Evolutionary conservation across 1,284 basidiomycete genomes (phyloP).

Genomic region (Meira miltonrushii): DNA sequence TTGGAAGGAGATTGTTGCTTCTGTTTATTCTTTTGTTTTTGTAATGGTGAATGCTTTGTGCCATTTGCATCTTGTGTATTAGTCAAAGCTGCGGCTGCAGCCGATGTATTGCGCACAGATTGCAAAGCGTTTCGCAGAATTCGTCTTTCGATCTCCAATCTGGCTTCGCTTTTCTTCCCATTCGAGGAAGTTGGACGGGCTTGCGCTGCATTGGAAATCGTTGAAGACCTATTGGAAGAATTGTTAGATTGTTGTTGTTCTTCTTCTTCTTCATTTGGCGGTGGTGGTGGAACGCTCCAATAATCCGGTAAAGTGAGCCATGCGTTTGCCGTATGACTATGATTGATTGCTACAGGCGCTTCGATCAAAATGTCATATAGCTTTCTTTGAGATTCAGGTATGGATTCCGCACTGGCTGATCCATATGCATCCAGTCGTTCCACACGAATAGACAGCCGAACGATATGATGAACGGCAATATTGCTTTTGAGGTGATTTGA

Average conservation of each 20-base stretch:
- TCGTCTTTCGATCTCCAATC: background rate
- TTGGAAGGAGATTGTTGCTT: no score
- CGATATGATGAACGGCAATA: slow-evolving; percentile 69
- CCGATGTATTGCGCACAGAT: background rate
- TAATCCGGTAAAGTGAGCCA: slow-evolving; percentile 48
- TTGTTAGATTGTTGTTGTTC: background rate
- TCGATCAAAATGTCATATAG: slow-evolving; percentile 84
- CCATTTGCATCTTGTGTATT: no score
- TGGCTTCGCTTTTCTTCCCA: background rate
- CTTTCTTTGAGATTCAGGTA: background rate
- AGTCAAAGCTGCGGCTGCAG: slow-evolving; percentile 1
- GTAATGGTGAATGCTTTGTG: background rate
- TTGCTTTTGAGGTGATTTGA: slow-evolving; percentile 77
- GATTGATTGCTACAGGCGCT: slow-evolving; percentile 62
- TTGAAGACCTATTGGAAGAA: background rate
- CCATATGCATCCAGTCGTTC: slow-evolving; percentile 56
- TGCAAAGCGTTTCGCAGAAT: background rate
- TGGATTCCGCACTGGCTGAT: slow-evolving; percentile 10
- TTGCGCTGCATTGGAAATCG: background rate
- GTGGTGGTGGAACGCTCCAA: slow-evolving; percentile 12
- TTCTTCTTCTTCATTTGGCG: no score
- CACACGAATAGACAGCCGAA: slow-evolving; percentile 80
- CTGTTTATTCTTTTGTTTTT: background rate
- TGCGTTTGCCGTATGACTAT: slow-evolving; percentile 42
- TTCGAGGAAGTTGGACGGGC: background rate